Conservation (phyloP, 139 green algal species). For the Mesostigma viride region DNA sequence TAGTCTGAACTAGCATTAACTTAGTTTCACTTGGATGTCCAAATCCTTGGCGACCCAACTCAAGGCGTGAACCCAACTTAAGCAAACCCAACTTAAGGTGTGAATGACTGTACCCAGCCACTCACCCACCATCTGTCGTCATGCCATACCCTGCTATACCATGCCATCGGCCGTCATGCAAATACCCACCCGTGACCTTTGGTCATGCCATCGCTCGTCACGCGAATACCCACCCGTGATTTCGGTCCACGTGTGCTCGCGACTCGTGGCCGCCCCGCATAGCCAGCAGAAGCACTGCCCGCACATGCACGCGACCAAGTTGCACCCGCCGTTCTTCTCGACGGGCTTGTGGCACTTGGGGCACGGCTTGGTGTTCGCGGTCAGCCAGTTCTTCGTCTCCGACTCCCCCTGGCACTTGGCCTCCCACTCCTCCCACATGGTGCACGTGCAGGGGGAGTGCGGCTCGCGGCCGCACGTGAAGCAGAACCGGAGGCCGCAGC, state of each 20-base stretch:
- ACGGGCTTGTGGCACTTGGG: constrained; percentile 78
- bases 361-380: constrained; percentile 74
- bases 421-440: constrained; percentile 72
- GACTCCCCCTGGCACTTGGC: constrained; percentile 69
- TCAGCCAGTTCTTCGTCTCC: constrained; percentile 56
- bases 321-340: constrained; percentile 91
- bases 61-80: too few relatives aligned
- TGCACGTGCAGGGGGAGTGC: constrained; percentile 75
- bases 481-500: constrained; percentile 66
- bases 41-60: too few relatives aligned
- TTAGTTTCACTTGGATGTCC: too few relatives aligned
- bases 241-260: constrained; percentile 60
- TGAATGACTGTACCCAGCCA: too few relatives aligned
- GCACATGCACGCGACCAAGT: constrained; percentile 78
- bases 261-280: constrained; percentile 64
- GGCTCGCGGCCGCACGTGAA: constrained; percentile 65
- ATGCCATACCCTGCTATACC: too few relatives aligned
- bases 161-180: too few relatives aligned
- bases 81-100: too few relatives aligned
- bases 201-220: too few relatives aligned
- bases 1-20: too few relatives aligned
- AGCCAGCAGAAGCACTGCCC: constrained; percentile 77
- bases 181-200: too few relatives aligned
- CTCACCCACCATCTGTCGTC: too few relatives aligned
- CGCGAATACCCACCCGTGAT: too few relatives aligned